A percentile compares a stretch with the other conserved stretches of the same genome.
phyloP scores from a whole-genome alignment of 192 early-diverging fungal species.

The Umbelopsis sp. region DNA sequence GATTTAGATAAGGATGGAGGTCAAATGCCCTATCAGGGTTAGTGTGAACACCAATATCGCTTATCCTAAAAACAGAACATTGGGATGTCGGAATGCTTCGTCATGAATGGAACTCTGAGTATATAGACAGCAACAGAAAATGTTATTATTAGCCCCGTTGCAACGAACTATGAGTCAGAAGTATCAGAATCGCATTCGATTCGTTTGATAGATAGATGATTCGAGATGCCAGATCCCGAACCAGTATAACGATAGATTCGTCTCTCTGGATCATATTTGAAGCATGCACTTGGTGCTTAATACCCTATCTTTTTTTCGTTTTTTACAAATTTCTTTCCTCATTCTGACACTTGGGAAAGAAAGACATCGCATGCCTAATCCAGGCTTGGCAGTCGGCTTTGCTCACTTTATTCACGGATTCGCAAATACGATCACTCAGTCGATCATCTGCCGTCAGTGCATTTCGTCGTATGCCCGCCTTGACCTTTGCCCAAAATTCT shows the following conservation, averaged over 20 bases:
- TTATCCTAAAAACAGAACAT: conserved; percentile 4
- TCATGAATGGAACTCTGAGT: neutral
- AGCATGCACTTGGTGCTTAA: too few species aligned
- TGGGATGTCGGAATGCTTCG: conserved; percentile 13
- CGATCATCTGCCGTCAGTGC: neutral
- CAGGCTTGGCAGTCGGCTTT: conserved; percentile 22
- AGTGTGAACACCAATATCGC: conserved; percentile 2
- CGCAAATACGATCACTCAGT: conserved; percentile 18
- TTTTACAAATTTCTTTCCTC: neutral
- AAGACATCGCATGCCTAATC: neutral
- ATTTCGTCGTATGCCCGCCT: conserved; percentile 21
- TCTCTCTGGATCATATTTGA: too few species aligned
- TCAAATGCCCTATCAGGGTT: conserved; percentile 6
- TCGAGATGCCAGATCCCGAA: too few species aligned
- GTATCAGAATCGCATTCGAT: too few species aligned
- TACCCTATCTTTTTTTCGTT: too few species aligned
- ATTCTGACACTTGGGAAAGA: neutral
- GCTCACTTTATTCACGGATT: conserved; percentile 6
- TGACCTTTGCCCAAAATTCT: conserved; percentile 36
- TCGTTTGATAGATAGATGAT: too few species aligned
- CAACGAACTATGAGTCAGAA: too few species aligned
- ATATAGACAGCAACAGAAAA: too few species aligned
- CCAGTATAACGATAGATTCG: too few species aligned
- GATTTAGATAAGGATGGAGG: neutral
- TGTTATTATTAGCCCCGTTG: too few species aligned